Base-by-base conservation (phyloP, 1,284 basidiomycete species). In the Fomitopsis pinicola region DNA sequence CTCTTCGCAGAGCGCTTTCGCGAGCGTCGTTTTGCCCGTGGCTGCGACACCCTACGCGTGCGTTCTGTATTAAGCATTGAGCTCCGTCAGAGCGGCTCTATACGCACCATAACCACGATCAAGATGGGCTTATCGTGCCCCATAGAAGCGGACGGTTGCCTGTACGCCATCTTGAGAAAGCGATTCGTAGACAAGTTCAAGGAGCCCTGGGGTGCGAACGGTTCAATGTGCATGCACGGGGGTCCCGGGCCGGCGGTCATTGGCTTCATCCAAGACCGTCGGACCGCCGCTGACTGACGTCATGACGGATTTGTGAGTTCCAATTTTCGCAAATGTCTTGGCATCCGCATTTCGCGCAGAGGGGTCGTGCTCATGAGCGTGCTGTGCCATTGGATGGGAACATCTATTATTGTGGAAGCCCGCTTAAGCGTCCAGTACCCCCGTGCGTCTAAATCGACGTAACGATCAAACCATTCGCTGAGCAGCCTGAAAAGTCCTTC, bases 21-120 rank as follows among this genome's bases (percentile, higher is more conserved):
- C 95, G 9, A 97, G 81, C 0, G 95, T 97, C 3, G 92, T 91
- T 75, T 97, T 97, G n/a, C 95, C 95, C 46, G 91, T 86, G 26
- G 88, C 91, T 1, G 84, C 88, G 2, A 92, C 90, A 42, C 91
- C 91, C 91, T 92, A 65, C 14, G 58, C 0, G 36, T 12, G 19
- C 26, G 30, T 50, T 8, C 28, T 0, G 5, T 5, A 5, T 33
- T 30, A 28, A 28, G 12, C 1, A 22, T 22, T 28, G 35, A 8
- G 17, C 53, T 9, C 12, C 54, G 38, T 55, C 17, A 35, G 30
- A 50, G 30, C 40, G 22, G 30, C 58, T 14, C 12, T 19, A 19
- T 53, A 69, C 77, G 44, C 46, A 82, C 82, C 82, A 83, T 83
- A 55, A 81, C 76, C 19, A 83, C 67, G 62, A 83, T 72, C 55